Base-by-base conservation (phyloP, 257 asterid species). In the Capsicum pubescens region DNA sequence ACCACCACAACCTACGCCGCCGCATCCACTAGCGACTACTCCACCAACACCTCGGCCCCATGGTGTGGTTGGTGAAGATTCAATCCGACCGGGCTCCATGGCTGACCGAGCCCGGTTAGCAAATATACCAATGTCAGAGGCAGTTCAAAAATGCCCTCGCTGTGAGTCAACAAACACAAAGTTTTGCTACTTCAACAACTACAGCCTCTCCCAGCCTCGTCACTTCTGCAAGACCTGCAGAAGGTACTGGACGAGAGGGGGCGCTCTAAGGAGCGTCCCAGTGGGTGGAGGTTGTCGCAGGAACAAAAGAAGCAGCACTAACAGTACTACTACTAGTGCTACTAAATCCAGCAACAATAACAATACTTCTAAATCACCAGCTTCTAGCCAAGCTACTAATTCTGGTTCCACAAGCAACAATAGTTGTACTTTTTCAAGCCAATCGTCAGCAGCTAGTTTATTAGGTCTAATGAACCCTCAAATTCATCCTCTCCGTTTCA, bases 221-320 rank as follows among this genome's bases (percentile, higher is more conserved):
- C 99, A 95, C 92, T 95, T 95, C 80, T 95, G 99, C 93, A 95
- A 95, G 90, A 91, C 98, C 0, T 95, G 99, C 85, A 56, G 96
- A 55, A 85, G 99, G 81, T 95, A 95, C 87, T 95, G 99, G 99
- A 95, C 99, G 0, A 77, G 98, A 42, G 97, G 97, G 19, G 99
- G 99, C 60, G 97, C 99, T 32, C 69, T 95, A 64, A 86, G 99
- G 16, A 95, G 70, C 89, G 98, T 95, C 21, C 99, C 99, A 0
- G 97, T 95, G 0, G 99, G 99, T 0, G 99, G 99, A 13, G 98
- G 97, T 52, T 95, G 97, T 82, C 85, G 99, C 71, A 84, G 99
- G 52, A 95, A 95, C 91, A 95, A 82, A 55, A 82, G 93, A 79
- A 85, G 97, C 61, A 92, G 87, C 11, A 92, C 90, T 83, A 26